These are phyloP conservation scores for Chytriomyces sp. DNA, from an alignment of 192 early-diverging fungal species.

Conservation along the genomic window DNA sequence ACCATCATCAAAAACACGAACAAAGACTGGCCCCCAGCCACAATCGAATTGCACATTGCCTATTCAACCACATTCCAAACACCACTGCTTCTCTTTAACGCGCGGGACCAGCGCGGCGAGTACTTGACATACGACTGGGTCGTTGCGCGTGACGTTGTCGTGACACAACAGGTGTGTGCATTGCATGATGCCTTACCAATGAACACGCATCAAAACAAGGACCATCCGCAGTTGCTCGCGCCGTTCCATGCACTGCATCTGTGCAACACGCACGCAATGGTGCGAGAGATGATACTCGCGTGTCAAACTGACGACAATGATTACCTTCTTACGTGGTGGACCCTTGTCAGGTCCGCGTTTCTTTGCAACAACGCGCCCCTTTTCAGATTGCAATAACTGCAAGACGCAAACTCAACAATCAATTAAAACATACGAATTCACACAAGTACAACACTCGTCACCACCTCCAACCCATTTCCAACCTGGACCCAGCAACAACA, in stretches of 20 bases:
- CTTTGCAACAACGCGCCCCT: background rate
- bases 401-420: no score
- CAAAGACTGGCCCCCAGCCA: background rate
- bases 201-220: background rate
- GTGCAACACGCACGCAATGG: constrained; percentile 11
- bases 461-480: constrained; percentile 24
- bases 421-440: no score
- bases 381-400: no score
- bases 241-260: constrained; percentile 17
- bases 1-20: background rate
- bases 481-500: no score
- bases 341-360: constrained; percentile 5
- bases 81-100: constrained; percentile 14
- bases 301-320: background rate
- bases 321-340: constrained; percentile 13
- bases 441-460: background rate
- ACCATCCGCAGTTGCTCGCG: background rate
- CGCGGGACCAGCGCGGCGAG: constrained; percentile 4
- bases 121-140: background rate
- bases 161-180: constrained; percentile 15
- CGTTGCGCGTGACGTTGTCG: background rate
- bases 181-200: background rate
- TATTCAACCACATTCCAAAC: constrained; percentile 1
- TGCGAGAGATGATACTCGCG: background rate
- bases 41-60: constrained; percentile 13